Base-by-base conservation (phyloP, 805 yeast species). In the Nakazawaea ernobii region DNA sequence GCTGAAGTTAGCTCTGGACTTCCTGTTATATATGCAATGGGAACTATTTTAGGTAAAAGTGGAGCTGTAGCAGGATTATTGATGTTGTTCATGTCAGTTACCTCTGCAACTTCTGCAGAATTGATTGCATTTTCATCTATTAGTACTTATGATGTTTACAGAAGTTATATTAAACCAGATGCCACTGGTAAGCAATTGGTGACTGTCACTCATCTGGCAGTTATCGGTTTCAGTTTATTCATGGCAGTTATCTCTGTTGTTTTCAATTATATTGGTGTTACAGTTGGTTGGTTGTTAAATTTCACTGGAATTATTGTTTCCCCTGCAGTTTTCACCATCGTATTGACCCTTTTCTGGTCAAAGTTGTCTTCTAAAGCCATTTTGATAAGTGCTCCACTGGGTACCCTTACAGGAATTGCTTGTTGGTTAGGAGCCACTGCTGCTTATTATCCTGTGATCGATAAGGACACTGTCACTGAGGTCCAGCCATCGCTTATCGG, bases 341-440 rank as follows among this genome's bases (percentile, higher is more conserved):
- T 65, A 11, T 51, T 61, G 26, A 63, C 73, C 2, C 57, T 72
- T 50, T 64, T 70, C 43, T 73, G 68, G 68, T 52, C 50, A 14
- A 56, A 56, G 32, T 53, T 62, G 62, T 53, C 67, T 11, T 55
- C 54, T 33, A 37, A 38, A 14, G 52, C 58, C 8, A 41, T 63
- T 15, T 1, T 62, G 1, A 55, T 63, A 57, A 78, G 75, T 53
- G 71, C 74, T 49, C 67, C 81, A 8, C 67, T 77, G 70, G 75
- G 75, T 47, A 73, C 79, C 1, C 71, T 79, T 26, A 74, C 78
- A 50, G 77, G 76, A 36, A 72, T 77, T 50, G 80, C 75, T 1
- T 69, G 75, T 39, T 68, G 73, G 71, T 35, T 61, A 27, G 70
- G 63, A 8, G 46, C 63, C 20, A 49, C 66, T 2, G 58, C 60